A percentile compares a stretch with the other conserved stretches of the same genome.
phyloP scores from a whole-genome alignment of 2,329 filamentous ascomycete genomes.

The Clonostachys solani region DNA sequence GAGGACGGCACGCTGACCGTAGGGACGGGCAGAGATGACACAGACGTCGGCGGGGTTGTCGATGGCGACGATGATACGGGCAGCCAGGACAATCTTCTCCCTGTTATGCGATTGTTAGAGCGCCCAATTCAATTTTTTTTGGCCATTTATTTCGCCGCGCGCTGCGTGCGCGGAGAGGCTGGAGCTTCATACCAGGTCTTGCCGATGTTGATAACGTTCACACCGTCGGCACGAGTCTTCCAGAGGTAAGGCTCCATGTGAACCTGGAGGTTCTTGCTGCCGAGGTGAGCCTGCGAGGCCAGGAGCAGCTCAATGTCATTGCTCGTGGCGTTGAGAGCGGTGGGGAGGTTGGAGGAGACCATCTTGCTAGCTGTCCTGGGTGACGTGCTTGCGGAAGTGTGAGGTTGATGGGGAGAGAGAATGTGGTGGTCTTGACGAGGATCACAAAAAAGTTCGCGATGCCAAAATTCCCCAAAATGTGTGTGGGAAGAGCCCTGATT shows the following conservation, averaged over 20 bases:
- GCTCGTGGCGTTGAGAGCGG: constrained; percentile 93
- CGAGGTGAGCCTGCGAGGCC: constrained; percentile 92
- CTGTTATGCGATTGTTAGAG: constrained; percentile 36
- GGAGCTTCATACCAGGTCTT: constrained; percentile 83
- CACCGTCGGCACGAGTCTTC: constrained; percentile 98
- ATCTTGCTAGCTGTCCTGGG: constrained; percentile 58
- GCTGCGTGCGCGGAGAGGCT: background rate
- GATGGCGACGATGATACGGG: constrained; percentile 96
- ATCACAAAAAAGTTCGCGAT: constrained; percentile 37
- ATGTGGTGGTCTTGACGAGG: background rate
- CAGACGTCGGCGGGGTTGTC: constrained; percentile 99
- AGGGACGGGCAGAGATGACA: constrained; percentile 99
- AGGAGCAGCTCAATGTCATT: constrained; percentile 99
- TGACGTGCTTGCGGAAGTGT: constrained; percentile 7
- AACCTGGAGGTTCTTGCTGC: constrained; percentile 98
- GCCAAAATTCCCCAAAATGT: constrained; percentile 30
- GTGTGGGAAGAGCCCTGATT: constrained; percentile 30
- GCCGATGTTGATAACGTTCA: constrained; percentile 99
- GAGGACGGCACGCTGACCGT: constrained; percentile 98
- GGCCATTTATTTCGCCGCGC: too few relatives aligned
- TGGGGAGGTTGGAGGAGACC: constrained; percentile 91
- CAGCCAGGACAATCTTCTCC: constrained; percentile 99
- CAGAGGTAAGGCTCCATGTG: constrained; percentile 99
- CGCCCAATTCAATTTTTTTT: too few relatives aligned
- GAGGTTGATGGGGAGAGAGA: constrained; percentile 17